Evolutionary conservation across 2,329 filamentous ascomycete species (phyloP), one percentile per base, ranked within the genome.

Genomic region (Fusarium agapanthi): DNA sequence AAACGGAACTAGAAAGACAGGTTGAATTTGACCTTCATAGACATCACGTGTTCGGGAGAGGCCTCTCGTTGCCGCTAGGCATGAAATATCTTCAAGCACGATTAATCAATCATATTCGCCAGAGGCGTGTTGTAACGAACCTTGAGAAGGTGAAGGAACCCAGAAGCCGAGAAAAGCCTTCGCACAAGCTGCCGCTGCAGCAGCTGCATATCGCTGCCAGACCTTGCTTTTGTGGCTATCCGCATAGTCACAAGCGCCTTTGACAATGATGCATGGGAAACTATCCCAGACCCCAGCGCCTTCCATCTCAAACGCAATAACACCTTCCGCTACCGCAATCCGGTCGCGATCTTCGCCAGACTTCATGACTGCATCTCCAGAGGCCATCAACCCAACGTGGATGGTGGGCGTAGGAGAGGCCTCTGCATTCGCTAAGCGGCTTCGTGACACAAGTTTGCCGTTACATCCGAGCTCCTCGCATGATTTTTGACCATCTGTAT

Each of bases 61-160:
- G n/a, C n/a, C n/a, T n/a, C n/a, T n/a, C n/a, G n/a, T n/a, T n/a
- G n/a, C n/a, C n/a, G 22, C 20, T 40, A 13, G 8, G 5, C 14
- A 0, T 15, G 7, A 10, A 41, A n/a, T 16, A 11, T 24, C 40
- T 16, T 41, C 22, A 6, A 16, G 7, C 6, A 6, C 4, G 6
- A 24, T 7, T 14, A n/a, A 6, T 41, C n/a, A n/a, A n/a, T 14
- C 0, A 13, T 0, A 10, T n/a, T n/a, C 20, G 7, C 8, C 4
- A n/a, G 40, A 11, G 6, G 8, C 40, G 6, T n/a, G 13, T 0
- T 41, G 1, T 15, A 5, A 5, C 15, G 2, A 2, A 43, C n/a
- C 15, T 24, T 24, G n/a, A 1, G 1, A 5, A 43, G 3, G 0
- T 6, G 15, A 43, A 43, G n/a, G 15, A 0, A 18, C 10, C 41